Conservation (phyloP, 805 yeast genomes). For the Monosporozyma aquatica region DNA sequence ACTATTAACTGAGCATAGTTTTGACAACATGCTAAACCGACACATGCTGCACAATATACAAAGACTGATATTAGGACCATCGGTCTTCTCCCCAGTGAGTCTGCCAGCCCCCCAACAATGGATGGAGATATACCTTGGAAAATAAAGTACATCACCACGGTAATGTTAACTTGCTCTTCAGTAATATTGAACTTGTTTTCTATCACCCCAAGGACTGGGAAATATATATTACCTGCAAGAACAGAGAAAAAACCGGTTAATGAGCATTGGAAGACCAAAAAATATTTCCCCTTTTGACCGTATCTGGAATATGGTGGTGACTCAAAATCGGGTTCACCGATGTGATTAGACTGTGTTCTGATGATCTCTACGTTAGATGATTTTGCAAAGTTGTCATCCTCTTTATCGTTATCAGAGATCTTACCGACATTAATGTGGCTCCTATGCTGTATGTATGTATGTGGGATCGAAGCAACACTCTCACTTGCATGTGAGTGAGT, state of each 20-base stretch:
- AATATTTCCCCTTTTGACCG: conserved; percentile 32
- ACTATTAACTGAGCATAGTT: conserved; percentile 54
- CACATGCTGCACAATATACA: conserved; percentile 49
- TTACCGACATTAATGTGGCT: not conserved
- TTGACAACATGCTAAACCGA: conserved; percentile 54
- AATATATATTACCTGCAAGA: conserved; percentile 65
- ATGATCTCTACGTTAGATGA: not conserved
- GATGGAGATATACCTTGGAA: conserved; percentile 74
- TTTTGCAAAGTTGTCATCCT: not conserved
- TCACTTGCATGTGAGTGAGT: not conserved
- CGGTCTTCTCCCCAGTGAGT: conserved; percentile 63
- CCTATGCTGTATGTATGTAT: not conserved
- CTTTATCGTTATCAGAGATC: not conserved
- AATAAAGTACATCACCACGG: conserved; percentile 67
- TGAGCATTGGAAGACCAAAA: conserved; percentile 35
- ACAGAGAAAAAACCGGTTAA: conserved; percentile 57
- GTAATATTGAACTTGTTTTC: conserved; percentile 45
- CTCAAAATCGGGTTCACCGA: conserved; percentile 4
- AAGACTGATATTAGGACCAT: conserved; percentile 46
- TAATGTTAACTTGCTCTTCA: conserved; percentile 51
- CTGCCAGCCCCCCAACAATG: conserved; percentile 61
- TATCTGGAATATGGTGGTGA: conserved; percentile 38
- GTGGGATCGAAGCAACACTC: not conserved
- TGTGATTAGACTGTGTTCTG: conserved; percentile 4
- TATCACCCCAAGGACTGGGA: conserved; percentile 64